Base-by-base conservation (phyloP, 768 basidiomycete species). In the Cyathus striatus region DNA sequence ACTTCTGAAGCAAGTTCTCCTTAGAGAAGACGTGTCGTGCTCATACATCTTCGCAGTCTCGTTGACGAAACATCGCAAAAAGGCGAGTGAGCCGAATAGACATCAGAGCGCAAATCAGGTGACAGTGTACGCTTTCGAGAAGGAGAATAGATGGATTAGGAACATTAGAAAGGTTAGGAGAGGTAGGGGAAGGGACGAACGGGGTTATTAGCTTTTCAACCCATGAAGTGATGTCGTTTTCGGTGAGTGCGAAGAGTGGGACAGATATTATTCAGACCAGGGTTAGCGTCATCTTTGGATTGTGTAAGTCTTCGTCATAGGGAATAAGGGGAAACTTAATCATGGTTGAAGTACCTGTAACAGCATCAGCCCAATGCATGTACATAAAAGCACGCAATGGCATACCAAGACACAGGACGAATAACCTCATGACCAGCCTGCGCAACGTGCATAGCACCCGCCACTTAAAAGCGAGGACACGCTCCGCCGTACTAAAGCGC, bases 91-190 rank as follows among this genome's bases (percentile, higher is more conserved):
- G 56, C 53, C 92, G 90, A 13, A 83, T 69, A 0, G 84, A 74
- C 5, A 83, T 74, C 9, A 89, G 84, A 0, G 89, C 69, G 54
- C 90, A 91, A 27, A 89, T 83, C 53, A 90, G 90, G 90, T 90
- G 16, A 88, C 69, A 39, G 76, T 79, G 62, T 87, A 83, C 27
- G 82, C 75, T 63, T 90, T 93, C 34, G 83, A 87, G 62, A 89
- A 89, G 18, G 86, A 89, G 58, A 82, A 88, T 21, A 90, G 68
- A 50, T 83, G 80, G 45, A 89, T 70, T 41, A 90, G 50, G 41
- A 70, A 76, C 0, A 58, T 57, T 17, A n/a, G n/a, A n/a, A n/a
- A n/a, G n/a, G n/a, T n/a, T n/a, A n/a, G n/a, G 6, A 20, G 13
- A 6, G 2, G 23, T 13, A 14, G 23, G 17, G 16, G 16, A 38